Base-by-base conservation (phyloP, 2,329 filamentous ascomycete species). In the Fusarium penzigii region DNA sequence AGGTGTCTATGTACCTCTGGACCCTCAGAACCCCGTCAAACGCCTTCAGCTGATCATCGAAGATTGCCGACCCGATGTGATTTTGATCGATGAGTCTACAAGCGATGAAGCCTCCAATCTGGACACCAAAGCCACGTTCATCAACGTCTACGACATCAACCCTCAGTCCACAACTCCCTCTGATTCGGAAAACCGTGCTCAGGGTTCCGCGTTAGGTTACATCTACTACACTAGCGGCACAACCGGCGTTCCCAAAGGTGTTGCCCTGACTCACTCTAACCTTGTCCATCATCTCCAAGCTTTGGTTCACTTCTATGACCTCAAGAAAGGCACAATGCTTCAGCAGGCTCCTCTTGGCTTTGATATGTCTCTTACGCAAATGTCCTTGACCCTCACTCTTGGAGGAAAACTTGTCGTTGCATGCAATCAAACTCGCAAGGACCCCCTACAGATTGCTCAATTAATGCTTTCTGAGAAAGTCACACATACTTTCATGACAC, bases 171-270 rank as follows among this genome's bases (percentile, higher is more conserved):
- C 38, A 10, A 17, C 14, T 3, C 6, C 38, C 17, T 9, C 9
- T n/a, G 38, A 39, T 14, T 3, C 14, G 3, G 12, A 39, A 12
- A 39, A 39, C 38, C 38, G 7, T 39, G 38, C 38, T 13, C 38
- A n/a, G 13, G 38, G 10, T 14, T 12, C 38, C 8, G 38, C 14
- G 14, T n/a, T 39, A 12, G 38, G 38, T 12, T 39, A 39, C 13
- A 49, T 61, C 6, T 52, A 75, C 3, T 77, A 63, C 61, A 67
- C 65, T 29, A 66, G 67, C 45, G 62, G 69, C 39, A 61, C 62
- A 6, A 68, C 71, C 13, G 65, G 70, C 36, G 61, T 43, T 0
- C 76, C 77, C 2, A 79, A 79, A 61, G 75, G 75, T 3, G 68
- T 78, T 14, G 32, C 66, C 1, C 51, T 76, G 7, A 50, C 39